Percentiles rank a stretch among this genome's conserved stretches.
Evolutionary conservation across 345 rosid genomes (phyloP).

Genomic region (Hypericum perforatum): DNA sequence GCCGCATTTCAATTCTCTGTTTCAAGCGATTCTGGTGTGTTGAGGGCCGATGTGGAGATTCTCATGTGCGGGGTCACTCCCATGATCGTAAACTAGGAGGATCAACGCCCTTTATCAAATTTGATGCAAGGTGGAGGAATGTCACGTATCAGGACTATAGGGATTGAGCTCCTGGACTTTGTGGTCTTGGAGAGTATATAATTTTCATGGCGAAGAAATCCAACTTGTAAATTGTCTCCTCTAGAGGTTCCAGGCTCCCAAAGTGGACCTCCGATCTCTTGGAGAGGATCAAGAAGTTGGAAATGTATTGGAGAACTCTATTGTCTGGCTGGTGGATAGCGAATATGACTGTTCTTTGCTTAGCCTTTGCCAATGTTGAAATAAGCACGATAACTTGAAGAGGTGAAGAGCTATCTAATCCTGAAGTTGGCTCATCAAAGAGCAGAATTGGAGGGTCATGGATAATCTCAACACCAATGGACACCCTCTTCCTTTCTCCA

Average conservation of each 20-base stretch:
- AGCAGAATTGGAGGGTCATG: slow-evolving; percentile 20
- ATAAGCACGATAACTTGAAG: slow-evolving; percentile 18
- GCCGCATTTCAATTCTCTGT: no score
- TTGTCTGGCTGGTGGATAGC: slow-evolving; percentile 25
- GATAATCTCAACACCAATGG: slow-evolving; percentile 23
- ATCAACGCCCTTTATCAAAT: no score
- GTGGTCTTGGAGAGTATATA: slow-evolving; percentile 33
- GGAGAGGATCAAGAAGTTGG: slow-evolving; percentile 18
- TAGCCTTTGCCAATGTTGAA: slow-evolving; percentile 18
- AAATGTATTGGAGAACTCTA: slow-evolving; percentile 13
- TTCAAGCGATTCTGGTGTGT: no score
- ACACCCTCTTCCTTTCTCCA: slow-evolving; percentile 26
- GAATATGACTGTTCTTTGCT: slow-evolving; percentile 13
- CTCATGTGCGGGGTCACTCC: no score
- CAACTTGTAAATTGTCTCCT: slow-evolving; percentile 41
- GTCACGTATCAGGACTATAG: slow-evolving; percentile 7
- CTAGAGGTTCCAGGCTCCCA: slow-evolving; percentile 53
- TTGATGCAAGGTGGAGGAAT: not conserved
- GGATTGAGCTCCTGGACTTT: slow-evolving; percentile 11
- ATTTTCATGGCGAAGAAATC: slow-evolving; percentile 87
- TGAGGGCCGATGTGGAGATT: no score
- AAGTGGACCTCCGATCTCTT: slow-evolving; percentile 29
- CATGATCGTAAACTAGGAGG: no score
- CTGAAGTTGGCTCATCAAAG: slow-evolving; percentile 26
- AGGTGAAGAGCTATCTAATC: slow-evolving; percentile 18